Percentiles rank a stretch among this genome's conserved stretches.
Conservation (phyloP, 2,329 filamentous ascomycete genomes). For the Epichloe scottii region DNA sequence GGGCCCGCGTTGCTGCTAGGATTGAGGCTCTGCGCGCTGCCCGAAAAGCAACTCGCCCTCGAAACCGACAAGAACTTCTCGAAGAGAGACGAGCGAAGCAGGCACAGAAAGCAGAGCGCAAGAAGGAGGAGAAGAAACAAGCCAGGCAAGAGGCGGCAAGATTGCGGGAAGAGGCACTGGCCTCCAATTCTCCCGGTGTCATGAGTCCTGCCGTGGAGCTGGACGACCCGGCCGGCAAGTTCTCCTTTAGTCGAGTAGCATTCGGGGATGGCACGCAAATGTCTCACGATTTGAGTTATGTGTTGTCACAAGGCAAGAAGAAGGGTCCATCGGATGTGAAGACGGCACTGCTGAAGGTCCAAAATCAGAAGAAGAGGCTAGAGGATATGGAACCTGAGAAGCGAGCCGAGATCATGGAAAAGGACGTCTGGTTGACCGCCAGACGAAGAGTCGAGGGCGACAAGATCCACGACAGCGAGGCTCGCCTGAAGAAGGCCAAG, state of each 20-base stretch:
- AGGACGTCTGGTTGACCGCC: conserved; percentile 87
- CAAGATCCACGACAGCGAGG: conserved; percentile 75
- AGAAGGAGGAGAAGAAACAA: conserved; percentile 69
- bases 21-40: conserved; percentile 76
- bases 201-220: conserved; percentile 43
- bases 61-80: conserved; percentile 82
- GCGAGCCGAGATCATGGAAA: conserved; percentile 77
- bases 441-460: conserved; percentile 83
- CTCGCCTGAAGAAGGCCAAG: conserved; percentile 80
- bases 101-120: conserved; percentile 72
- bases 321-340: conserved; percentile 77
- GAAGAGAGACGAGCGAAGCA: conserved; percentile 82
- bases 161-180: conserved; percentile 50
- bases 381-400: conserved; percentile 65
- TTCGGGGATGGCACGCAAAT: conserved; percentile 77
- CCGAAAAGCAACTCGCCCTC: conserved; percentile 74
- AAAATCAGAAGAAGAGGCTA: conserved; percentile 76
- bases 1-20: conserved; percentile 65
- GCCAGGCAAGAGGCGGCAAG: conserved; percentile 69
- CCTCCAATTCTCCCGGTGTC: conserved; percentile 48
- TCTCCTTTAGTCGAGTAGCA: conserved; percentile 82
- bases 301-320: conserved; percentile 42
- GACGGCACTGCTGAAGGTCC: conserved; percentile 71
- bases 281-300: conserved; percentile 58
- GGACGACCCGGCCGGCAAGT: conserved; percentile 48